A percentile compares a stretch with the other conserved stretches of the same genome.
These are phyloP conservation scores for Clausena lansium DNA, from an alignment of 345 rosid genomes.

Conservation along the genomic window DNA sequence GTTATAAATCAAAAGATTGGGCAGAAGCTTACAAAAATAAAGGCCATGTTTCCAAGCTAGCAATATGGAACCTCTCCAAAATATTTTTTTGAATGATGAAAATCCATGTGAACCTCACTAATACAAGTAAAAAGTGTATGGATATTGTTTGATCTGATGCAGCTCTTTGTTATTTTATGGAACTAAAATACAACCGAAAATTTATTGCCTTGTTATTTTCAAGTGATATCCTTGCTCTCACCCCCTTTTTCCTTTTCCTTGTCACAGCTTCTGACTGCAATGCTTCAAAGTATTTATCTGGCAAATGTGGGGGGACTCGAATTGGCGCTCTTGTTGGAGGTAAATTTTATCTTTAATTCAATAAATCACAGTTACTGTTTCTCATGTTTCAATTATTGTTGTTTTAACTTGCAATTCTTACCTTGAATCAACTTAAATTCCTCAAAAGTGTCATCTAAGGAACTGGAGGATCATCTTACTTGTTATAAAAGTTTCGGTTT, in stretches of 20 bases:
- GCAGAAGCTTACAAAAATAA: neutral
- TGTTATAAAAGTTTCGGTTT: neutral
- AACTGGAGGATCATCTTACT: neutral
- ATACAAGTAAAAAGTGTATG: neutral
- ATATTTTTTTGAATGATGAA: neutral
- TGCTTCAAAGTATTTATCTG: constrained; percentile 35
- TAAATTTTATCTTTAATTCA: constrained; percentile 20
- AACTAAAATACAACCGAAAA: neutral
- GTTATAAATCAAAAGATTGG: neutral
- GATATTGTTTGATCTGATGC: neutral
- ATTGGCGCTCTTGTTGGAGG: constrained; percentile 69
- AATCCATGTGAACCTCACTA: neutral
- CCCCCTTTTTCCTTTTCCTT: neutral
- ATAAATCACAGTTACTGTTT: no score
- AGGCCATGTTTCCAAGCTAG: neutral
- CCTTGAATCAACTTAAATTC: neutral
- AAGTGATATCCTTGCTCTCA: constrained; percentile 22
- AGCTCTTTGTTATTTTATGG: neutral
- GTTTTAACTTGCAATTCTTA: neutral
- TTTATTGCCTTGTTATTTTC: neutral
- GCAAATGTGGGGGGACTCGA: constrained; percentile 43
- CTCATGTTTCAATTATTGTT: neutral
- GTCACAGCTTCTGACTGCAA: constrained; percentile 37
- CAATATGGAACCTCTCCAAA: neutral
- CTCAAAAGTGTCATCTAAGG: neutral